Conservation (phyloP, 768 basidiomycete genomes). For the Russula emetica region DNA sequence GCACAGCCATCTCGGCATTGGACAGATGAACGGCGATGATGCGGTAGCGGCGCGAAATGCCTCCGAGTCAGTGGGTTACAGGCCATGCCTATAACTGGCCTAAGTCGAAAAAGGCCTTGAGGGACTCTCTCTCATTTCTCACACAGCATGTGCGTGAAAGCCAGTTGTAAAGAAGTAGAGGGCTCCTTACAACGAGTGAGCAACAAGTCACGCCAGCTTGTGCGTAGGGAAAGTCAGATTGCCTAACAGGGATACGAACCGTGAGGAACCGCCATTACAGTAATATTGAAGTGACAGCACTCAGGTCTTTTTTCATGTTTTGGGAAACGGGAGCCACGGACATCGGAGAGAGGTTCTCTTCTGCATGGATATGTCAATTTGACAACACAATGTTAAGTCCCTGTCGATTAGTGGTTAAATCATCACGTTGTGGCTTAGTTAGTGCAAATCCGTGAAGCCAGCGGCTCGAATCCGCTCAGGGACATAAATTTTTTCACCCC, state of each 20-base stretch:
- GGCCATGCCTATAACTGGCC: not conserved
- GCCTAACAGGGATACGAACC: no score
- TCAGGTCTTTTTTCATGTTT: not conserved
- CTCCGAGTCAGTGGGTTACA: not conserved
- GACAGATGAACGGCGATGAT: not conserved
- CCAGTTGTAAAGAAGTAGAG: no score
- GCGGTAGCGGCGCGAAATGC: not conserved
- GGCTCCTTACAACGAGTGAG: no score
- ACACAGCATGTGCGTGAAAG: no score
- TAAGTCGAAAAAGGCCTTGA: not conserved
- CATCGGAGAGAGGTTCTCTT: not conserved
- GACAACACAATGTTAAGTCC: not conserved
- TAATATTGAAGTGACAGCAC: not conserved
- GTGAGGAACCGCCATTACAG: no score
- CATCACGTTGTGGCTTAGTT: conserved; percentile 25
- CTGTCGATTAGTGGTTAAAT: conserved; percentile 29
- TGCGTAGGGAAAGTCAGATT: not conserved
- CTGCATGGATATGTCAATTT: not conserved
- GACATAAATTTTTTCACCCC: conserved; percentile 11
- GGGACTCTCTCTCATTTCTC: not conserved
- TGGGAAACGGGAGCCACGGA: not conserved
- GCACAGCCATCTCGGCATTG: not conserved
- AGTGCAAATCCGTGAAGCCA: conserved; percentile 23
- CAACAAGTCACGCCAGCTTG: no score
- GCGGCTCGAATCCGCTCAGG: conserved; percentile 27